A percentile compares a stretch with the other conserved stretches of the same genome.
These are phyloP conservation scores for Mycena leptocephala DNA, from an alignment of 768 basidiomycete genomes.

Conservation along the genomic window DNA sequence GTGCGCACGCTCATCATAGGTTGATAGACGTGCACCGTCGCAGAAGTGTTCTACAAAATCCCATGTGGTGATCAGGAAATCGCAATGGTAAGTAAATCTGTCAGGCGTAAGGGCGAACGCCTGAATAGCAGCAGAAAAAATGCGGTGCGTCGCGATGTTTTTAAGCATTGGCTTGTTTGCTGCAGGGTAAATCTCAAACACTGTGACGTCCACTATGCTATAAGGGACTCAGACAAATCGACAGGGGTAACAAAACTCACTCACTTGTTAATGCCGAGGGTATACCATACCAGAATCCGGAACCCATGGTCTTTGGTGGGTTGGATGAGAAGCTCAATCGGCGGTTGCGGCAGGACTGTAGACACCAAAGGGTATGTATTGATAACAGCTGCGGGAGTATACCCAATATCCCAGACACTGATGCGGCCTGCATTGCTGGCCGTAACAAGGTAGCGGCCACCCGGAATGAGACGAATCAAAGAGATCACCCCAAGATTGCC, in stretches of 20 bases:
- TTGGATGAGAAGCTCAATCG: conserved; percentile 16
- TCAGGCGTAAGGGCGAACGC: conserved; percentile 4
- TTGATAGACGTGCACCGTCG: conserved; percentile 15
- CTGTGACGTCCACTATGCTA: conserved; percentile 4
- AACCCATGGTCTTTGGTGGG: conserved; percentile 4
- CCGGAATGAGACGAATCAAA: conserved; percentile 44
- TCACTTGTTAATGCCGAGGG: neutral
- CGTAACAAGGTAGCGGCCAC: conserved; percentile 50
- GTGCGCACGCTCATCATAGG: neutral
- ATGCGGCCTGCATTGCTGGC: conserved; percentile 31
- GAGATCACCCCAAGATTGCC: conserved; percentile 21
- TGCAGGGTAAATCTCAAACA: conserved; percentile 21
- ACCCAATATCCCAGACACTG: conserved; percentile 49
- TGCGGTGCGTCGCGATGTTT: neutral
- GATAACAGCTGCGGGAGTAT: conserved; percentile 27
- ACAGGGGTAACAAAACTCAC: neutral
- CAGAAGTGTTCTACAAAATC: conserved; percentile 25
- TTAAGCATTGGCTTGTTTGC: neutral
- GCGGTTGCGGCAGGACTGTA: neutral
- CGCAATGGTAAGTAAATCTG: conserved; percentile 19
- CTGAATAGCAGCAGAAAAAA: neutral
- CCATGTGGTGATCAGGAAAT: conserved; percentile 20
- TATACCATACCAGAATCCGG: conserved; percentile 1
- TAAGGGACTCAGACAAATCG: neutral
- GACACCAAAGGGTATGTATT: conserved; percentile 33